phyloP scores from a whole-genome alignment of 2,329 filamentous ascomycete genomes.

The Alternaria gaisen region DNA sequence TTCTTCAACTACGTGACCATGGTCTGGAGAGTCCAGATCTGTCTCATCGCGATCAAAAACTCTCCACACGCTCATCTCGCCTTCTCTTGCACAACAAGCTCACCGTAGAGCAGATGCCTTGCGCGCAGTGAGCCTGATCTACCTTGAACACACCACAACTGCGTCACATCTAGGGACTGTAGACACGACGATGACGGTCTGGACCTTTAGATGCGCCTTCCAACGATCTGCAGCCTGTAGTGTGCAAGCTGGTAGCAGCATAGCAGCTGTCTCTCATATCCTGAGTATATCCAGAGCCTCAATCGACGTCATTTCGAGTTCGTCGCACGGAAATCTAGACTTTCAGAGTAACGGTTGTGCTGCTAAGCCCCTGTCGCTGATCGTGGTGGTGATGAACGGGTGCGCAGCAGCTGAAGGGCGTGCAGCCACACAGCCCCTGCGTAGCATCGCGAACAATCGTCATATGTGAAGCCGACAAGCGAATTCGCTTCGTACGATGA shows the following conservation, averaged over 20 bases:
- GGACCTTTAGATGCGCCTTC: constrained; percentile 8
- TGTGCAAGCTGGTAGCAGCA: neutral
- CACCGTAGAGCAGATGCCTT: constrained; percentile 18
- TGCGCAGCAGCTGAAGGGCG: constrained; percentile 18
- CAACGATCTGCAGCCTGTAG: neutral
- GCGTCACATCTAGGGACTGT: constrained; percentile 1
- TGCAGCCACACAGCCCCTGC: constrained; percentile 12
- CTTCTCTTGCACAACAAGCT: constrained; percentile 2
- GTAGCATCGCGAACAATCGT: constrained; percentile 15
- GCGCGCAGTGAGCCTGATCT: neutral
- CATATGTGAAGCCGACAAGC: constrained; percentile 16
- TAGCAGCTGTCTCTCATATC: neutral
- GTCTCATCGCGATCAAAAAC: constrained; percentile 21
- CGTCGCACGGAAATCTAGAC: neutral
- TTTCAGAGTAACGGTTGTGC: neutral
- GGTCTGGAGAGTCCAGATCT: constrained; percentile 16
- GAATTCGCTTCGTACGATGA: neutral
- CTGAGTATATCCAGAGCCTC: neutral
- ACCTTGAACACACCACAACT: constrained; percentile 1
- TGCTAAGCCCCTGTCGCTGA: constrained; percentile 3
- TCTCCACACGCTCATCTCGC: constrained; percentile 15
- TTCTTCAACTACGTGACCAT: neutral
- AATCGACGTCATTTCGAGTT: constrained; percentile 4
- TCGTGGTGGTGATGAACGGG: constrained; percentile 4
- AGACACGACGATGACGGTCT: constrained; percentile 3